Conservation (phyloP, 352 stramenopile species). For the Globisporangium recalcitrans region DNA sequence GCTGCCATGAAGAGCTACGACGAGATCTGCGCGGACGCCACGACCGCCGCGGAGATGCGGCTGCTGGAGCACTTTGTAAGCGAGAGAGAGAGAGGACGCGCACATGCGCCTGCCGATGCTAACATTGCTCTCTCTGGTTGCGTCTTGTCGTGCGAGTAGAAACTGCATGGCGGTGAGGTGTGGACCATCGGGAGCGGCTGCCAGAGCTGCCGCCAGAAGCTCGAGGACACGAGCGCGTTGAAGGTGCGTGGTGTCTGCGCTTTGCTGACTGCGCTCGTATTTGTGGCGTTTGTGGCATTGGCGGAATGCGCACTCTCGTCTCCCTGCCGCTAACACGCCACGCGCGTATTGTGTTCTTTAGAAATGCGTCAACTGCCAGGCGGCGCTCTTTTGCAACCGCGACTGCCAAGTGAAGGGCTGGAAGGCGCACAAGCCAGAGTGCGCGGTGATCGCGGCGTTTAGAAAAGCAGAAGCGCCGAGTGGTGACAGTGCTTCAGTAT, state of each 20-base stretch:
- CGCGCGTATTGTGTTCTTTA: conserved; percentile 7
- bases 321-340: not conserved
- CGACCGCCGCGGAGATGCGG: conserved; percentile 53
- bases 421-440: conserved; percentile 58
- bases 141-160: conserved; percentile 21
- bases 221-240: conserved; percentile 36
- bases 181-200: conserved; percentile 62
- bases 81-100: no score
- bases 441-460: conserved; percentile 50
- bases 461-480: conserved; percentile 19
- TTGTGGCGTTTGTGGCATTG: no score
- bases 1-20: conserved; percentile 47
- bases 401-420: conserved; percentile 59
- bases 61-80: conserved; percentile 67
- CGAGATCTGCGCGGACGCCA: conserved; percentile 53
- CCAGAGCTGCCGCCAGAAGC: conserved; percentile 45
- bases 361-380: conserved; percentile 56
- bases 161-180: conserved; percentile 65
- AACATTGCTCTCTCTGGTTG: not conserved
- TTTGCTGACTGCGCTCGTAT: not conserved
- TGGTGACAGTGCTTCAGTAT: not conserved
- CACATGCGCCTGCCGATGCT: not conserved
- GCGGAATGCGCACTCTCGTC: not conserved
- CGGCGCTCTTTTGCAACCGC: conserved; percentile 55
- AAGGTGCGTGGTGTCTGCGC: conserved; percentile 28